Conservation (phyloP, 2,329 filamentous ascomycete species). For the Colletotrichum tropicale region DNA sequence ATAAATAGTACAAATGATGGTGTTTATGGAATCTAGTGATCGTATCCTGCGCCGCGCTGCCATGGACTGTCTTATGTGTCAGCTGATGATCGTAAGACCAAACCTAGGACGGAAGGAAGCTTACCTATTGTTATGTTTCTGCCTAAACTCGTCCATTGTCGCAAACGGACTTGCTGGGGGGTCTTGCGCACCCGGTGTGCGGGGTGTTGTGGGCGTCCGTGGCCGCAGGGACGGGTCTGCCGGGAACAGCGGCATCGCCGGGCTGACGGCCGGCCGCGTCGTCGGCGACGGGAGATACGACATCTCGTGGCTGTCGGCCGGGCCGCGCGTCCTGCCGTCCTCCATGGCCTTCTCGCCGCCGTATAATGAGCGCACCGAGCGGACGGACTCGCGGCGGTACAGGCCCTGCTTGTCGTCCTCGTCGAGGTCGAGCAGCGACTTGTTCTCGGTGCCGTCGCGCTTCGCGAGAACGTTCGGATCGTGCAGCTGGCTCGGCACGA, state of each 20-base stretch:
- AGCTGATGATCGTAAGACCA: neutral
- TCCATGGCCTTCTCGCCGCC: conserved; percentile 9
- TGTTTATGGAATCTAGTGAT: neutral
- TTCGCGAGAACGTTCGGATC: conserved; percentile 87
- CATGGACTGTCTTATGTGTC: neutral
- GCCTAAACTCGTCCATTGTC: conserved; percentile 7
- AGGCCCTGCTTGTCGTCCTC: conserved; percentile 43
- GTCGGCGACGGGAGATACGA: conserved; percentile 1
- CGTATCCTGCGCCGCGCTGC: conserved; percentile 15
- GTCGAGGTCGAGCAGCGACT: conserved; percentile 41
- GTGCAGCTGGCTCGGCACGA: conserved; percentile 81
- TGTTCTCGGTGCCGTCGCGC: conserved; percentile 66
- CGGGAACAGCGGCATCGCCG: conserved; percentile 11
- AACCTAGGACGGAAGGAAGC: accelerated
- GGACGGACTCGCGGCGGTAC: conserved; percentile 1
- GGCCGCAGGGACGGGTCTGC: neutral
- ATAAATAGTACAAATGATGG: neutral
- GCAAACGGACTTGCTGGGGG: conserved; percentile 8
- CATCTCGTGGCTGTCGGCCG: neutral
- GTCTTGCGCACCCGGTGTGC: neutral
- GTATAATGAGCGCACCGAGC: neutral
- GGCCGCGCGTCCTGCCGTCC: neutral
- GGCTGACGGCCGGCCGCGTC: conserved; percentile 5
- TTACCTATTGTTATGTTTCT: conserved; percentile 14
- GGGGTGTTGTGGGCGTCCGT: neutral